Conservation (phyloP, 345 rosid genomes). For the Eucalyptus cladocalyx region DNA sequence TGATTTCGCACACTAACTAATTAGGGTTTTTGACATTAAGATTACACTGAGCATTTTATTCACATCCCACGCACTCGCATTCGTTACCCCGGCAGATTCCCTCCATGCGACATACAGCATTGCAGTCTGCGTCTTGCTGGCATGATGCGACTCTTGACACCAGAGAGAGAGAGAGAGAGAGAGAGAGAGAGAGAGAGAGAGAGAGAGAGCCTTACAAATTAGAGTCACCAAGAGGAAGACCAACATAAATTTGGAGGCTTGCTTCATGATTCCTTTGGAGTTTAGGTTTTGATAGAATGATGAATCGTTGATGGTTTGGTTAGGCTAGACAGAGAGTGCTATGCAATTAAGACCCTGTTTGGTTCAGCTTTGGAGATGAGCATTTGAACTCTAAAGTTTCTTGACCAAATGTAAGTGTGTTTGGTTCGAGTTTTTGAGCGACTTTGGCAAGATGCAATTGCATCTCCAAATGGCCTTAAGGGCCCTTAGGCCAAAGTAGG, state of each 20-base stretch:
- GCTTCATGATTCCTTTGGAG: neutral
- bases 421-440: too few species aligned
- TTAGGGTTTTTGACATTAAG: neutral
- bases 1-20: neutral
- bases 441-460: too few species aligned
- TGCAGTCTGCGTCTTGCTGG: accelerated
- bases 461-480: too few species aligned
- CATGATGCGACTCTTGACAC: neutral
- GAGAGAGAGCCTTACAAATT: too few species aligned
- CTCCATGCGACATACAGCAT: accelerated
- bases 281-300: neutral
- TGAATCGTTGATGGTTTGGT: neutral
- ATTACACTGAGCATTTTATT: accelerated
- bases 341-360: too few species aligned
- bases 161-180: neutral
- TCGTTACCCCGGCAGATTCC: neutral
- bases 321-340: neutral
- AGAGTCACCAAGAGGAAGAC: neutral
- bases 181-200: neutral
- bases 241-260: neutral
- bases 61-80: neutral
- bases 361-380: too few species aligned
- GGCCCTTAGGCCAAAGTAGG: too few species aligned
- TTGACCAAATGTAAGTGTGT: too few species aligned
- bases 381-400: too few species aligned